Evolutionary conservation across 768 basidiomycete genomes (phyloP).

Genomic region (Lactarius vividus): DNA sequence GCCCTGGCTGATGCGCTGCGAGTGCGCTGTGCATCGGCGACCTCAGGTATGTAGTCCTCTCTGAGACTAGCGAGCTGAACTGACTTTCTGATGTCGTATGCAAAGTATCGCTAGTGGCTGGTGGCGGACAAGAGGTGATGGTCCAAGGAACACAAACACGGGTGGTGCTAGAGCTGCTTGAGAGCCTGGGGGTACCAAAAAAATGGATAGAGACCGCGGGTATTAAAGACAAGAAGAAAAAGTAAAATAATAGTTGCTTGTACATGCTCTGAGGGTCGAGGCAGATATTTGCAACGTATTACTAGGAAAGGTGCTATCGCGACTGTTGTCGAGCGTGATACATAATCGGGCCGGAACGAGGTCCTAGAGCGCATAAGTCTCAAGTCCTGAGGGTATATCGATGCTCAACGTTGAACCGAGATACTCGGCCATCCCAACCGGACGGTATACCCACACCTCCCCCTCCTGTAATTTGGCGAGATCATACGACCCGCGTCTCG

Average conservation of each 20-base stretch:
- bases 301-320: neutral
- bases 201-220: constrained; percentile 69
- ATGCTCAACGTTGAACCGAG: constrained; percentile 31
- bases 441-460: constrained; percentile 58
- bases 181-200: constrained; percentile 72
- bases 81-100: neutral
- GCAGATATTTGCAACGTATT: neutral
- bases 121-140: constrained; percentile 64
- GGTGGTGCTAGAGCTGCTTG: constrained; percentile 62
- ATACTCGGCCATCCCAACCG: constrained; percentile 43
- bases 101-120: constrained; percentile 58
- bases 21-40: constrained; percentile 73
- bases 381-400: constrained; percentile 19
- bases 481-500: constrained; percentile 43
- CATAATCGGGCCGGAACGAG: neutral
- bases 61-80: neutral
- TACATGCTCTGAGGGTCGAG: neutral
- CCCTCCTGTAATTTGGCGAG: constrained; percentile 45
- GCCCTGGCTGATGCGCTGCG: constrained; percentile 77
- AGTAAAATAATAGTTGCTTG: constrained; percentile 27
- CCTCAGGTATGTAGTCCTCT: constrained; percentile 53
- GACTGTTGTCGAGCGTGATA: neutral
- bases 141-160: constrained; percentile 83
- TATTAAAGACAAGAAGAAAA: constrained; percentile 42
- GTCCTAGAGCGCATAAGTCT: constrained; percentile 8